Base-by-base conservation (phyloP, 352 stramenopile species). In the Phytophthora citricola region DNA sequence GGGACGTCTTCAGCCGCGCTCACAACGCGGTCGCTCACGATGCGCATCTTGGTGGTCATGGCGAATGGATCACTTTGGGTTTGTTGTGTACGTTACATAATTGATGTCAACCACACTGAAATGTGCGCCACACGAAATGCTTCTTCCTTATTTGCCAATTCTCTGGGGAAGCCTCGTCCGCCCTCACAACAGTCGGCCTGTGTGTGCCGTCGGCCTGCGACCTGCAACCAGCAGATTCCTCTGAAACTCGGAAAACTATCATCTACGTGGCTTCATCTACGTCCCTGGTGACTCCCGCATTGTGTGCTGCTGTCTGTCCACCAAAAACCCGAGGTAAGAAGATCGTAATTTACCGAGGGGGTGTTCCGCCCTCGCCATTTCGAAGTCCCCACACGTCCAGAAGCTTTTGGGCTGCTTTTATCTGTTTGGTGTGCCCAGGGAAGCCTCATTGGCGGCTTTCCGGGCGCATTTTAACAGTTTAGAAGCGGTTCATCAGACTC, bases 291-390 rank as follows among this genome's bases (percentile, higher is more conserved):
- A 53, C 36, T 63, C 29, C 32, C 49, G 27, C 40, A 17, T 49
- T 62, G 46, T 44, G 40, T 49, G 51, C 11, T 64, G 22, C 27
- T 66, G 31, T 75, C 41, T 78, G 58, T 65, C 22, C 60, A 43
- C 50, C 58, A 53, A 61, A 66, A 78, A 31, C 60, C 20, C 54
- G 26, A 83, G 75, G 75, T 83, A 80, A 75, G 69, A 66, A 73
- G 54, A 9, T 27, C 34, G 72, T 79, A 80, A 62, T 73, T 79
- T 78, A 77, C 50, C 29, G 44, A 72, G 47, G 53, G 58, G 63
- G 40, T 4, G 4, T 56, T 55, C 11, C 26, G 27, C 31, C 55
- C 26, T 48, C 9, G n/a, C 24, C 31, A 40, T 20, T 48, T 39
- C 24, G 14, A 24, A 3, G 24, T 12, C 31, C 22, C 17, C 3